These are phyloP conservation scores for Avena insularis DNA, from an alignment of 176 grass and related monocot genomes.

Conservation along the genomic window DNA sequence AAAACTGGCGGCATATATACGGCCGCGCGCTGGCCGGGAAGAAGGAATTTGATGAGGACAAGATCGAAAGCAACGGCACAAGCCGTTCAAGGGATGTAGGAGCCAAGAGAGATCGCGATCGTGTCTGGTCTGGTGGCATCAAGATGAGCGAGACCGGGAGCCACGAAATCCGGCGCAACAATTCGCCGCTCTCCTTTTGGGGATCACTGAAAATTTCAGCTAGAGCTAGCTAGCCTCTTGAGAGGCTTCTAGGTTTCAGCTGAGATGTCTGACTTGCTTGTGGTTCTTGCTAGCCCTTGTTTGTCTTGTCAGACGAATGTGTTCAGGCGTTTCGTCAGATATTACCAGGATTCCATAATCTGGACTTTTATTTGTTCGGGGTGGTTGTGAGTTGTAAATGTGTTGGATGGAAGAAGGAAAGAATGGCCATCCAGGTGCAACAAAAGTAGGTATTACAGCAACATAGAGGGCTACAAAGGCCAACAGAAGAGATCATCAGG, in stretches of 20 bases:
- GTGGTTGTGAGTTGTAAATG: not conserved
- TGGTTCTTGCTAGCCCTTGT: not conserved
- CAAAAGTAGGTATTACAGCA: too few species aligned
- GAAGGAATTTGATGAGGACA: not conserved
- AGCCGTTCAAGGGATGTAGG: not conserved
- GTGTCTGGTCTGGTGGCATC: not conserved
- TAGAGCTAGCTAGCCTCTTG: not conserved
- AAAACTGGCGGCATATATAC: not conserved
- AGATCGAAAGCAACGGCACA: slow-evolving; percentile 24
- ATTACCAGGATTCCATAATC: not conserved
- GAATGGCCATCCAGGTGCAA: too few species aligned
- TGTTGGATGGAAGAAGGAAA: not conserved
- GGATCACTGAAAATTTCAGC: not conserved
- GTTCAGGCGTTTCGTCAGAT: slow-evolving; percentile 33
- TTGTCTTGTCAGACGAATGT: slow-evolving; percentile 27
- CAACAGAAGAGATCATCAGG: too few species aligned
- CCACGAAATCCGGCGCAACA: not conserved
- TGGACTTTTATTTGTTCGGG: not conserved
- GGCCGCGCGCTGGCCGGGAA: not conserved
- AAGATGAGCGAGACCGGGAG: not conserved
- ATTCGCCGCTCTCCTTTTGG: slow-evolving; percentile 34
- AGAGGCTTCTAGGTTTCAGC: slow-evolving; percentile 41
- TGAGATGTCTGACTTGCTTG: not conserved
- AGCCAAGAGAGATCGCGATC: not conserved
- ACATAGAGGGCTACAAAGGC: too few species aligned